phyloP scores from a whole-genome alignment of 148 eudicot genomes.

The Limonium bicolor region DNA sequence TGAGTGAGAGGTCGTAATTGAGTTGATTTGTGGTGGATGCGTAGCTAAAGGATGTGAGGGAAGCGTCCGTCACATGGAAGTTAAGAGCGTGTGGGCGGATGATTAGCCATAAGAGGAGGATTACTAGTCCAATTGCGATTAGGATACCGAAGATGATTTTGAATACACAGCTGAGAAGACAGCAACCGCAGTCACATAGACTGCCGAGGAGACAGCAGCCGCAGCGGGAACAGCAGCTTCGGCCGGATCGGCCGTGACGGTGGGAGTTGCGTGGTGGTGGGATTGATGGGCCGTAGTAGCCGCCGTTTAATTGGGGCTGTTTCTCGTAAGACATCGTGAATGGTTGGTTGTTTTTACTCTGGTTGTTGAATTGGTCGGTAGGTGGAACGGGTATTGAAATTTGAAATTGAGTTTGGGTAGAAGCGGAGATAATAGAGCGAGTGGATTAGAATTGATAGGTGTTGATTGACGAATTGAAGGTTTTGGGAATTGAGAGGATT shows the following conservation, averaged over 20 bases:
- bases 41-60: slow-evolving; percentile 40
- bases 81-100: slow-evolving; percentile 54
- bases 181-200: slow-evolving; percentile 36
- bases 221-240: slow-evolving; percentile 20
- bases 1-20: slow-evolving; percentile 28
- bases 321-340: slow-evolving; percentile 22
- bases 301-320: slow-evolving; percentile 63
- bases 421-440: too few species aligned
- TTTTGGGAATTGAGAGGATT: too few species aligned
- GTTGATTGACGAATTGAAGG: too few species aligned
- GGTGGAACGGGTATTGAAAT: too few species aligned
- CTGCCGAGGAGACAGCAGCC: slow-evolving; percentile 42
- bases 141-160: slow-evolving; percentile 31
- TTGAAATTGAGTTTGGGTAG: too few species aligned
- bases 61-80: slow-evolving; percentile 41
- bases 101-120: slow-evolving; percentile 40
- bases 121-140: slow-evolving; percentile 16
- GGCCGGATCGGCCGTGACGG: slow-evolving; percentile 34
- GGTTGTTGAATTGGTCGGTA: too few species aligned
- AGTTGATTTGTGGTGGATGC: slow-evolving; percentile 24
- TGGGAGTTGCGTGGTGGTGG: slow-evolving; percentile 40
- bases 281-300: slow-evolving; percentile 68
- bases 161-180: slow-evolving; percentile 32
- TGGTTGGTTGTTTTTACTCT: too few species aligned
- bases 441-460: too few species aligned